These are phyloP conservation scores for Silene noctiflora DNA, from an alignment of 179 eudicot genomes.

Conservation along the genomic window DNA sequence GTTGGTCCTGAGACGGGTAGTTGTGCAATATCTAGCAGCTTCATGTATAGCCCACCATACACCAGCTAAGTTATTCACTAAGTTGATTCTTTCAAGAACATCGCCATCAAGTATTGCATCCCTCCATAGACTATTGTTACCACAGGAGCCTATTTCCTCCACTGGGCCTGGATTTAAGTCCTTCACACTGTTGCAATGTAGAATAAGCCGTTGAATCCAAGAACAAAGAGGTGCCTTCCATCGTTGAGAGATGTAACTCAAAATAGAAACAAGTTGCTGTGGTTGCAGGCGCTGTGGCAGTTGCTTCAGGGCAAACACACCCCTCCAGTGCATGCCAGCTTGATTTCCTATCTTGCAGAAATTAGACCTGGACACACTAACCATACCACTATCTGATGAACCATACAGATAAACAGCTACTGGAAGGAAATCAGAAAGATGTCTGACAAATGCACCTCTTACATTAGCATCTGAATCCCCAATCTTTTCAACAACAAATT, in stretches of 20 bases:
- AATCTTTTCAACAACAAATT: slow-evolving; percentile 71
- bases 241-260: slow-evolving; percentile 95
- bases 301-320: slow-evolving; percentile 85
- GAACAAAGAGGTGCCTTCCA: slow-evolving; percentile 97
- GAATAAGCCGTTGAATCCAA: slow-evolving; percentile 89
- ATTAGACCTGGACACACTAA: slow-evolving; percentile 30
- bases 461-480: slow-evolving; percentile 73
- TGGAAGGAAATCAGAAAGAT: slow-evolving; percentile 69
- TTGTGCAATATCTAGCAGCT: slow-evolving; percentile 94
- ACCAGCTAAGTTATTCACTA: slow-evolving; percentile 80
- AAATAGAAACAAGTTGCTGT: slow-evolving; percentile 87
- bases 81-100: slow-evolving; percentile 57
- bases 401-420: slow-evolving; percentile 62
- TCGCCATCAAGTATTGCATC: slow-evolving; percentile 58
- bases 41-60: slow-evolving; percentile 99
- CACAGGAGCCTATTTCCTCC: slow-evolving; percentile 52
- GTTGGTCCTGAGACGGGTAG: slow-evolving; percentile 90
- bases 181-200: slow-evolving; percentile 56
- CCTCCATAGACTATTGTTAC: slow-evolving; percentile 46
- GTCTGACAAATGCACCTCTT: slow-evolving; percentile 52
- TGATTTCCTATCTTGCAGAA: slow-evolving; percentile 35
- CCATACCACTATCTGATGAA: slow-evolving; percentile 45
- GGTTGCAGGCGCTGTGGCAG: slow-evolving; percentile 83
- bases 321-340: slow-evolving; percentile 69
- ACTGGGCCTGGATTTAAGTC: slow-evolving; percentile 37